Evolutionary conservation across 2,329 filamentous ascomycete genomes (phyloP).

Genomic region (Helotiales sp.): DNA sequence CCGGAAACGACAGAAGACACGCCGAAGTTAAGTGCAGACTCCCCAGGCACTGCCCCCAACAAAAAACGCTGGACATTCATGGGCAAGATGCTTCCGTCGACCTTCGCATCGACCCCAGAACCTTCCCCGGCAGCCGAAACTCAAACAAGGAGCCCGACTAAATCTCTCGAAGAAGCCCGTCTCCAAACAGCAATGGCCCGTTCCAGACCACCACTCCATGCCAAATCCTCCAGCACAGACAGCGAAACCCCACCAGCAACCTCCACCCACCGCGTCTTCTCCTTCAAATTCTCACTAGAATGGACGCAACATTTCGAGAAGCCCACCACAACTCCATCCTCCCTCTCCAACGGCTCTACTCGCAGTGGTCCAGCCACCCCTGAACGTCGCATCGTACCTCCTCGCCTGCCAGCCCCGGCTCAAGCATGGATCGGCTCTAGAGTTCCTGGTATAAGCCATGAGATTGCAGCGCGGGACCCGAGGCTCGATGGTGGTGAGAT

Average conservation of each 20-base stretch:
- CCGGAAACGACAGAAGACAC: slow-evolving; percentile 23
- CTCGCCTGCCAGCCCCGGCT: slow-evolving; percentile 72
- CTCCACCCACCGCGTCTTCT: slow-evolving; percentile 52
- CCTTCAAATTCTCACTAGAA: slow-evolving; percentile 77
- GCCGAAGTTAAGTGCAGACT: slow-evolving; percentile 30
- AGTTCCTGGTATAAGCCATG: slow-evolving; percentile 36
- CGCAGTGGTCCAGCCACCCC: slow-evolving; percentile 15
- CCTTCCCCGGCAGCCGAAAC: slow-evolving; percentile 12
- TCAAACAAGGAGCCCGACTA: slow-evolving; percentile 41
- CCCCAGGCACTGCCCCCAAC: slow-evolving; percentile 27
- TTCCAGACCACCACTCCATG: slow-evolving; percentile 45
- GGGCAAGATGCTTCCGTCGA: slow-evolving; percentile 63
- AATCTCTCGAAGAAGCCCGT: slow-evolving; percentile 56
- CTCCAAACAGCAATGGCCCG: slow-evolving; percentile 56
- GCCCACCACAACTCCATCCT: neutral
- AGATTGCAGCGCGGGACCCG: slow-evolving; percentile 38
- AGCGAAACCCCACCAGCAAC: slow-evolving; percentile 59
- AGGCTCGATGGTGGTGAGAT: slow-evolving; percentile 24
- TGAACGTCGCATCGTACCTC: slow-evolving; percentile 68
- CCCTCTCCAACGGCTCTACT: slow-evolving; percentile 3
- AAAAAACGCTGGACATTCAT: slow-evolving; percentile 69
- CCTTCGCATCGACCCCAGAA: slow-evolving; percentile 37
- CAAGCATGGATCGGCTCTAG: slow-evolving; percentile 63
- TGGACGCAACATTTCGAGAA: slow-evolving; percentile 58
- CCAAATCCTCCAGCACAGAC: slow-evolving; percentile 60